phyloP scores from a whole-genome alignment of 371 early-diverging fungal species.

The Rhizopus arrhizus region DNA sequence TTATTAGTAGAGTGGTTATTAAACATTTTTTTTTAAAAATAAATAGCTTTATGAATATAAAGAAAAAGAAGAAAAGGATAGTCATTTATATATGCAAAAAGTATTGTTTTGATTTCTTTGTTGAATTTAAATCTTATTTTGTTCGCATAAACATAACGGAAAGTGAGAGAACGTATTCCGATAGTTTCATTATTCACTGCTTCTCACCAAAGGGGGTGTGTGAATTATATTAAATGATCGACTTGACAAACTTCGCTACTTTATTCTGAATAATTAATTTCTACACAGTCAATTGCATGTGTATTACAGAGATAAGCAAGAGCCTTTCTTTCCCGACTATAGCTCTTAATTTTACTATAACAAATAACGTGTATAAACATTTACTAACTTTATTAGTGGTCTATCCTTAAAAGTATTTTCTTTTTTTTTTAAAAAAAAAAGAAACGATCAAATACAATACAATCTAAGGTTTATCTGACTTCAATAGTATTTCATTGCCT shows the following conservation, averaged over 20 bases:
- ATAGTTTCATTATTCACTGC: too few relatives aligned
- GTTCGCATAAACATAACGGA: too few relatives aligned
- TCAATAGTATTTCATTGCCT: too few relatives aligned
- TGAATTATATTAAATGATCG: not conserved
- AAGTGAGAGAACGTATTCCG: too few relatives aligned
- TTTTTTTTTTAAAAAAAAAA: too few relatives aligned
- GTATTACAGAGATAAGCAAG: constrained; percentile 10
- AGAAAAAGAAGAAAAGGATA: not conserved
- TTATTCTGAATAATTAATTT: too few relatives aligned
- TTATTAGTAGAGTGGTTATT: not conserved
- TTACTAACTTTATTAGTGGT: too few relatives aligned
- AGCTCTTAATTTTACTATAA: not conserved
- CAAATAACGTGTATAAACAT: not conserved
- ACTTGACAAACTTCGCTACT: not conserved
- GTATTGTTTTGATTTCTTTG: constrained; percentile 9
- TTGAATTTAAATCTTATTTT: constrained; percentile 5
- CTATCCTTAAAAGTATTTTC: too few relatives aligned
- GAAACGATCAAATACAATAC: too few relatives aligned
- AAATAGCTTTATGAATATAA: not conserved
- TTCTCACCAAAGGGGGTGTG: too few relatives aligned
- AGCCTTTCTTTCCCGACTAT: constrained; percentile 1
- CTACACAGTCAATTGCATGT: constrained; percentile 13
- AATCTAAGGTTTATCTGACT: too few relatives aligned
- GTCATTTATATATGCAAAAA: not conserved
- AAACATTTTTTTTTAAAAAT: not conserved